Percentiles rank a stretch among this genome's conserved stretches.
Evolutionary conservation across 768 basidiomycete species (phyloP).

Genomic region (Leccinum truebloodii): DNA sequence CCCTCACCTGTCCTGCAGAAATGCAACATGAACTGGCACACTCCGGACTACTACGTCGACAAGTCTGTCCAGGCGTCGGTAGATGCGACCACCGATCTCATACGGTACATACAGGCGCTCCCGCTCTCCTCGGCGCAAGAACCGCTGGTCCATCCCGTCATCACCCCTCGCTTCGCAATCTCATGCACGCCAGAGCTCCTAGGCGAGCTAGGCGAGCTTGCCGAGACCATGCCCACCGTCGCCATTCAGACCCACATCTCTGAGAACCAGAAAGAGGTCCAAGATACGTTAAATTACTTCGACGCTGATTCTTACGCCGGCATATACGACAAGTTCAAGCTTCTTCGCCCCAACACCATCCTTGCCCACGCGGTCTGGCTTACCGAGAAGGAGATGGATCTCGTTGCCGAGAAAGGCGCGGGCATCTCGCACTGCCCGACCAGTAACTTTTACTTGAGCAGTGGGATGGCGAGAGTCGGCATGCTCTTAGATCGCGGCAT

Average conservation of each 20-base stretch:
- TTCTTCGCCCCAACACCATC: slow-evolving; percentile 79
- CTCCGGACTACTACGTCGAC: slow-evolving; percentile 70
- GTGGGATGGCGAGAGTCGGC: slow-evolving; percentile 81
- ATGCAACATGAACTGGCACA: slow-evolving; percentile 57
- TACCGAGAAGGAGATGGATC: slow-evolving; percentile 65
- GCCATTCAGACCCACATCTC: slow-evolving; percentile 92
- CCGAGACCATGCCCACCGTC: slow-evolving; percentile 56
- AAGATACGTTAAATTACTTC: slow-evolving; percentile 65
- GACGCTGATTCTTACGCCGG: slow-evolving; percentile 69
- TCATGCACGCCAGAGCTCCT: slow-evolving; percentile 80
- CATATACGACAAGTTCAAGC: slow-evolving; percentile 77
- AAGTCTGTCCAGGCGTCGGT: slow-evolving; percentile 59
- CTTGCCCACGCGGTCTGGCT: slow-evolving; percentile 88
- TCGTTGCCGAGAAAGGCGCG: slow-evolving; percentile 63
- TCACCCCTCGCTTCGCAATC: slow-evolving; percentile 97
- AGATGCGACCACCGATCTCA: slow-evolving; percentile 58
- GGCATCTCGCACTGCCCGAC: slow-evolving; percentile 94
- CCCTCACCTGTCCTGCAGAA: slow-evolving; percentile 25
- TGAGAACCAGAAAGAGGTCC: slow-evolving; percentile 78
- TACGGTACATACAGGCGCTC: slow-evolving; percentile 67
- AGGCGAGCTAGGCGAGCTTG: slow-evolving; percentile 56
- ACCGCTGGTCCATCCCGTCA: slow-evolving; percentile 80
- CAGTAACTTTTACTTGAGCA: slow-evolving; percentile 89
- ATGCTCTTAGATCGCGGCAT: slow-evolving; percentile 79
- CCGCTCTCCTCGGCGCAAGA: slow-evolving; percentile 37